Evolutionary conservation across 176 grass and related monocot genomes (phyloP), one percentile per base, ranked within the genome.

Genomic region (Aegilops bicornis): DNA sequence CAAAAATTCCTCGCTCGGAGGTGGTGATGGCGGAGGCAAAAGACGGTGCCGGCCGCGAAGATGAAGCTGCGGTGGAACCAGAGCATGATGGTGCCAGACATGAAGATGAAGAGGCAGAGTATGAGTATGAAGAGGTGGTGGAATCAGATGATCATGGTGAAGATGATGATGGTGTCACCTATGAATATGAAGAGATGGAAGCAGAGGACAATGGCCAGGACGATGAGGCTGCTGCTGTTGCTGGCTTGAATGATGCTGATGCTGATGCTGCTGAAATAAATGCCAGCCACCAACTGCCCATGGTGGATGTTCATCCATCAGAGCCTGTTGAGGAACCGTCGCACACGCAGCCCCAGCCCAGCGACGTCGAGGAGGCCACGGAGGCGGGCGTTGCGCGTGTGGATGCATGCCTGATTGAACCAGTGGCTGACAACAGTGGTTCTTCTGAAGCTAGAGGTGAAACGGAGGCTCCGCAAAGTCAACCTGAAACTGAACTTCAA

Each of bases 271-370:
- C 0, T 35, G 78, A 64, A 83, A 88, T 84, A 78, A 79, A 86
- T 81, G 45, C 58, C 73, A 66, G 73, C 36, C 33, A 61, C 42
- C 47, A 76, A 43, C 79, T 4, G 24, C 15, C 86, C 24, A 54
- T 59, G 30, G 47, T 10, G 20, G 23, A 79, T 86, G 80, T 76
- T 90, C 88, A 88, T 85, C 79, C 39, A 8, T 59, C 63, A 29
- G 59, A 86, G 4, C 54, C 82, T 50, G 31, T 17, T 81, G 82
- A 88, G 20, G 83, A 93, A 78, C 65, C 22, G 4, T 25, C 29
- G 60, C 78, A 60, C 24, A 71, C n/a, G 40, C 78, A 75, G 45
- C 32, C 77, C 45, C 71, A 90, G 36, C 76, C 83, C 63, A 83
- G 36, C 2, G 42, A 63, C 36, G 37, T 62, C 19, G 68, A 56